A percentile compares a stretch with the other conserved stretches of the same genome.
Evolutionary conservation across 192 early-diverging fungal genomes (phyloP).

Genomic region (Linnemannia exigua): DNA sequence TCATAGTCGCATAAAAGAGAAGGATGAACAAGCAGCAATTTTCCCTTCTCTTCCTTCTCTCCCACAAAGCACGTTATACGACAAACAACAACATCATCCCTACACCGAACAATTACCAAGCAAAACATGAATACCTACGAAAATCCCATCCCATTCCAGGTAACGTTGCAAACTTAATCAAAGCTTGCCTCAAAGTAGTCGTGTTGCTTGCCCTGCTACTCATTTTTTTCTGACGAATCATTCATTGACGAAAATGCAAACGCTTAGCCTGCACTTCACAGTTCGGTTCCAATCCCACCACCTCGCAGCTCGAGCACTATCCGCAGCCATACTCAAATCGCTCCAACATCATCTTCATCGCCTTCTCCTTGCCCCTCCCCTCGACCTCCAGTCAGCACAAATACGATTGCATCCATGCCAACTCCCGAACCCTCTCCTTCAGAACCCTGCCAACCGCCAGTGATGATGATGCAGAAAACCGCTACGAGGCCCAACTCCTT

Average conservation of each 20-base stretch:
- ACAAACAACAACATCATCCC: background rate
- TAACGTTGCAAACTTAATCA: background rate
- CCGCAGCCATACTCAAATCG: background rate
- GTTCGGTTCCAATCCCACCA: background rate
- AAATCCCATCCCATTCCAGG: background rate
- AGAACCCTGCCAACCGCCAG: background rate
- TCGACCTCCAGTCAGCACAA: no score
- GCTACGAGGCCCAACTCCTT: background rate
- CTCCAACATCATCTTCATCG: no score
- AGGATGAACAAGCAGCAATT: no score
- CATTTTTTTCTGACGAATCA: no score
- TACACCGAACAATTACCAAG: background rate
- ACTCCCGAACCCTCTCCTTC: background rate
- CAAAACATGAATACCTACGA: background rate
- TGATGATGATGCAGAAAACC: no score
- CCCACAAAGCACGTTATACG: background rate
- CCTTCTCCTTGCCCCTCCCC: background rate
- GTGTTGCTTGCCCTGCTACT: no score
- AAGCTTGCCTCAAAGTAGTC: no score
- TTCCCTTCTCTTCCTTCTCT: background rate
- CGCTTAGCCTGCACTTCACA: background rate
- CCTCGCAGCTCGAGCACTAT: background rate
- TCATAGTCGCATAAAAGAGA: no score
- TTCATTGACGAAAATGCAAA: no score
- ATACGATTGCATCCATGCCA: background rate